Percentiles rank a stretch among this genome's conserved stretches.
Conservation (phyloP, 192 early-diverging fungal species). For the Coemansia sp. region DNA sequence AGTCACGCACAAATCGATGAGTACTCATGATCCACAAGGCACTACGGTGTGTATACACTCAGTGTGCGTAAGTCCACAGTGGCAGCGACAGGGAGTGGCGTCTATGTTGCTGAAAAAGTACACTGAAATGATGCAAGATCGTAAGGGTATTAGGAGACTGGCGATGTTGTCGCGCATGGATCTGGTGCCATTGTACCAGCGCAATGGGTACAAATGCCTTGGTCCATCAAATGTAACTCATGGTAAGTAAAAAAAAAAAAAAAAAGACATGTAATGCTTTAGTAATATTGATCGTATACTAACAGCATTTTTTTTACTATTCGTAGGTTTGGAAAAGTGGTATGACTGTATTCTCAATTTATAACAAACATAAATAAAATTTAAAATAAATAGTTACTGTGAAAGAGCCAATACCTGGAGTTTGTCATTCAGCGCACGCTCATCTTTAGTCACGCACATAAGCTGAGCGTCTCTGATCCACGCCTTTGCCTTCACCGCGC, state of each 20-base stretch:
- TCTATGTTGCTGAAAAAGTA: slow-evolving; percentile 55
- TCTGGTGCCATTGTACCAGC: slow-evolving; percentile 62
- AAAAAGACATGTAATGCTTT: not conserved
- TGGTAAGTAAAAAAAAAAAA: slow-evolving; percentile 26
- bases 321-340: slow-evolving; percentile 37
- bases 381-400: not conserved
- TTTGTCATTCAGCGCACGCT: not conserved
- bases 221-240: slow-evolving; percentile 65
- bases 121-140: slow-evolving; percentile 33
- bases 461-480: slow-evolving; percentile 34
- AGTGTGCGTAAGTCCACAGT: slow-evolving; percentile 59
- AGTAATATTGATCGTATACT: not conserved
- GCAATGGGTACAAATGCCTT: slow-evolving; percentile 60
- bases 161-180: slow-evolving; percentile 61
- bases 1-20: slow-evolving; percentile 70
- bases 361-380: not conserved
- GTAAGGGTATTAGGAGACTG: slow-evolving; percentile 41
- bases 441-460: not conserved
- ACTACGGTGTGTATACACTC: slow-evolving; percentile 68
- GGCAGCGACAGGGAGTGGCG: slow-evolving; percentile 64
- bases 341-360: slow-evolving; percentile 40
- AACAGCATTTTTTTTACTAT: not conserved
- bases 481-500: not conserved
- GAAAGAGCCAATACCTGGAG: slow-evolving; percentile 4
- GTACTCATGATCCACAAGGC: slow-evolving; percentile 61